Percentiles rank a stretch among this genome's conserved stretches.
These are phyloP conservation scores for Cylindrodendrum hubeiense DNA, from an alignment of 2,329 filamentous ascomycete genomes.

Conservation along the genomic window DNA sequence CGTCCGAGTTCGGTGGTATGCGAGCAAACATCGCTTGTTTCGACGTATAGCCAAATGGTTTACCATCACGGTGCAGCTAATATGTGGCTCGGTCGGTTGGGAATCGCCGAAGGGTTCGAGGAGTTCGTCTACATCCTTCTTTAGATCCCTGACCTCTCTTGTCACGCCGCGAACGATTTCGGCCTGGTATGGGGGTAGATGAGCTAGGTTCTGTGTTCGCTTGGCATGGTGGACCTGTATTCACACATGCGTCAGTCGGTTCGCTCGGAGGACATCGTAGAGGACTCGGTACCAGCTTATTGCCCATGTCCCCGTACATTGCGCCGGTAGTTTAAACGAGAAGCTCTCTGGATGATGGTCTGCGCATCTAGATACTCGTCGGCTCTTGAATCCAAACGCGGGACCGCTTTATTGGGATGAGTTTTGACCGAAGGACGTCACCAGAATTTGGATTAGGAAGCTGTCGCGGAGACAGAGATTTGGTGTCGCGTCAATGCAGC, in stretches of 20 bases:
- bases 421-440: not conserved
- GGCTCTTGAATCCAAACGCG: not conserved
- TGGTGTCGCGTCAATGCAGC: constrained; percentile 30
- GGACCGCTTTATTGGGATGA: not conserved
- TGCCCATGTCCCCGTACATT: constrained; percentile 91
- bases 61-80: constrained; percentile 89
- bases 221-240: constrained; percentile 92
- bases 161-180: constrained; percentile 90
- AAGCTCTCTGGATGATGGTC: constrained; percentile 4
- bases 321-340: constrained; percentile 19
- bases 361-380: constrained; percentile 7
- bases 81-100: constrained; percentile 84
- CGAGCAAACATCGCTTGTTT: constrained; percentile 94
- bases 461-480: constrained; percentile 20
- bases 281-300: constrained; percentile 76
- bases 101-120: constrained; percentile 89
- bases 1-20: constrained; percentile 90
- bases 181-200: constrained; percentile 92
- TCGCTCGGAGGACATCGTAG: not conserved
- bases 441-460: constrained; percentile 10
- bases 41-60: constrained; percentile 95
- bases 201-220: constrained; percentile 85
- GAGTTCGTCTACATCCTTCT: constrained; percentile 84
- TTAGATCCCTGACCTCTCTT: constrained; percentile 92
- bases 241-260: constrained; percentile 21